Evolutionary conservation across 2,329 filamentous ascomycete genomes (phyloP).

Genomic region (Colletotrichum eleusines): DNA sequence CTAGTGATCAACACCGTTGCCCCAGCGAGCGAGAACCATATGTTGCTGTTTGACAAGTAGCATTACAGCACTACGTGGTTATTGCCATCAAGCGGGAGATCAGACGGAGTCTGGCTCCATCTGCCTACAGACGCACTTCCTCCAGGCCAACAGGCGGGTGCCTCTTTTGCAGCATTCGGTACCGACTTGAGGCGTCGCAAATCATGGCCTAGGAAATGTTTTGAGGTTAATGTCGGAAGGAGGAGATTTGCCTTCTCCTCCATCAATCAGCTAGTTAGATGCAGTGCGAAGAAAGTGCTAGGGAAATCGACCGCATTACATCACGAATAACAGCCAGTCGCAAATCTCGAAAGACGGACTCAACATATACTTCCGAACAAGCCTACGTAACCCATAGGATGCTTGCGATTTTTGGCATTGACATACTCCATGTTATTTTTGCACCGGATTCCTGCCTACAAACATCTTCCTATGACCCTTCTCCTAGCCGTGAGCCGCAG

Average conservation of each 20-base stretch:
- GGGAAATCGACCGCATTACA: not conserved
- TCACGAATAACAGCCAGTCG: not conserved
- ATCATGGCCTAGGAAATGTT: not conserved
- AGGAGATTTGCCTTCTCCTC: not conserved
- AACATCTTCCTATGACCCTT: not conserved
- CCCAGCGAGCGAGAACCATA: not conserved
- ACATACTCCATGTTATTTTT: conserved; percentile 18
- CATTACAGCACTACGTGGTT: not conserved
- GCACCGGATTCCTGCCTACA: conserved; percentile 12
- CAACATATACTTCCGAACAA: not conserved
- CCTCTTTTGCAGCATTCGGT: not conserved
- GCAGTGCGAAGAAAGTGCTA: not conserved
- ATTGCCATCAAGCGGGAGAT: not conserved
- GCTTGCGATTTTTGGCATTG: not conserved
- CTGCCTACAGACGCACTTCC: not conserved
- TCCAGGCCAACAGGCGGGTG: not conserved
- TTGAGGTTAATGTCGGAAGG: not conserved
- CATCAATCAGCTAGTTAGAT: not conserved
- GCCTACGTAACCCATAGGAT: not conserved
- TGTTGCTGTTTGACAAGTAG: not conserved
- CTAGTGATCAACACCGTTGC: no score
- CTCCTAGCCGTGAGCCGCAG: conserved; percentile 4
- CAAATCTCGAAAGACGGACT: not conserved
- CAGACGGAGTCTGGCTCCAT: not conserved
- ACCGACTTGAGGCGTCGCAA: not conserved